phyloP scores from a whole-genome alignment of 805 yeast genomes.

The Teunomyces panamensis region DNA sequence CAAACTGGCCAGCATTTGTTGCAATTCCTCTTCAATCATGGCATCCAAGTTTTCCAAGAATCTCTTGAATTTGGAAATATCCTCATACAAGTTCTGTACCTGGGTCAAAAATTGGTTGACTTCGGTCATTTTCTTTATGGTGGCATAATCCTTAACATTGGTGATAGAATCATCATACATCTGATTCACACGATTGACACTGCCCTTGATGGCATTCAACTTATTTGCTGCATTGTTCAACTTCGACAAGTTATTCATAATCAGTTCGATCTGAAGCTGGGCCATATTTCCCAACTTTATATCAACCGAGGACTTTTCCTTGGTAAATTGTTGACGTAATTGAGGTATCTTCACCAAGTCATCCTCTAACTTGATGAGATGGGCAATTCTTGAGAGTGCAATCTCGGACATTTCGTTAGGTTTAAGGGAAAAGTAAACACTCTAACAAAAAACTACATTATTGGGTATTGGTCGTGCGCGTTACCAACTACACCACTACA shows the following conservation, averaged over 20 bases:
- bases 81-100: constrained; percentile 62
- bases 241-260: constrained; percentile 49
- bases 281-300: constrained; percentile 70
- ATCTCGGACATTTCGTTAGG: constrained; percentile 34
- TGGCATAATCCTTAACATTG: constrained; percentile 63
- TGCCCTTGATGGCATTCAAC: constrained; percentile 34
- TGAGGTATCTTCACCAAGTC: constrained; percentile 55
- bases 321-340: constrained; percentile 52
- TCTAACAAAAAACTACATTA: not conserved
- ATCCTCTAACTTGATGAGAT: constrained; percentile 41
- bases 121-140: constrained; percentile 63
- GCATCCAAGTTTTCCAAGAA: constrained; percentile 49
- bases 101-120: constrained; percentile 71
- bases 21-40: constrained; percentile 47
- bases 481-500: not conserved
- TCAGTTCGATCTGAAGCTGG: constrained; percentile 58
- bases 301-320: constrained; percentile 75
- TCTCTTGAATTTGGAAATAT: constrained; percentile 54
- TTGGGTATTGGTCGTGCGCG: not conserved
- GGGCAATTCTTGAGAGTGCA: constrained; percentile 38
- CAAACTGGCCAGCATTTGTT: constrained; percentile 31
- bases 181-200: constrained; percentile 43
- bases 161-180: constrained; percentile 56
- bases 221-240: constrained; percentile 45
- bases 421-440: not conserved